These are phyloP conservation scores for Cicer cuneatum DNA, from an alignment of 306 rosid species.

Conservation along the genomic window DNA sequence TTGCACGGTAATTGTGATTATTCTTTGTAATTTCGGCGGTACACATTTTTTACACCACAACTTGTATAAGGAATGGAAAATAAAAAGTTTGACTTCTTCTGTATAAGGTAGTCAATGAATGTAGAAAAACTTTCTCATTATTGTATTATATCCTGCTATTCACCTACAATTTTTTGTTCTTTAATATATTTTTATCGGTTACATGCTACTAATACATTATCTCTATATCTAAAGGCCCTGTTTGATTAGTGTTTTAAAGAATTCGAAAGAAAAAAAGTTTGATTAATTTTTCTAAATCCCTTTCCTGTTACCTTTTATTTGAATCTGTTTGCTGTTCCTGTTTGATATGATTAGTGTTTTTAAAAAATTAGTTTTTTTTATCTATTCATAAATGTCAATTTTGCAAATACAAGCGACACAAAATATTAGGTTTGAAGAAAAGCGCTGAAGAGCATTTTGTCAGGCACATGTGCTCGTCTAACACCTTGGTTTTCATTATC, in stretches of 20 bases:
- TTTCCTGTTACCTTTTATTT: background rate
- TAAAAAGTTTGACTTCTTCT: slow-evolving; percentile 32
- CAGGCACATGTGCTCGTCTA: background rate
- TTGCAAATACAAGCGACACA: background rate
- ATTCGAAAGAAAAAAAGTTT: background rate
- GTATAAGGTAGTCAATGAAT: slow-evolving; percentile 14
- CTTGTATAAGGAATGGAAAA: slow-evolving; percentile 39
- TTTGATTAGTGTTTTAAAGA: background rate
- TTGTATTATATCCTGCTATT: slow-evolving; percentile 32
- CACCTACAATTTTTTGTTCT: slow-evolving; percentile 11
- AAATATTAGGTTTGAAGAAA: background rate
- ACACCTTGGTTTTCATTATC: slow-evolving; percentile 2
- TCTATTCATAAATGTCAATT: background rate
- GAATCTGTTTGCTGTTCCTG: background rate
- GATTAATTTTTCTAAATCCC: background rate
- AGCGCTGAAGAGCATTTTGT: background rate
- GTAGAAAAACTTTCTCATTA: slow-evolving; percentile 19
- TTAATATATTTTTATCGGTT: slow-evolving; percentile 17
- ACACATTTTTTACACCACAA: slow-evolving; percentile 44
- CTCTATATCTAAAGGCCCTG: background rate
- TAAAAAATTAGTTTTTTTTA: background rate
- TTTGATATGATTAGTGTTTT: background rate
- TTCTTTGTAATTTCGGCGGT: slow-evolving; percentile 37
- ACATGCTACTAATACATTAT: slow-evolving; percentile 22
- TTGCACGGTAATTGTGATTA: slow-evolving; percentile 42